Percentiles rank a stretch among this genome's conserved stretches.
phyloP scores from a whole-genome alignment of 2,329 filamentous ascomycete species.

The Botrytis aclada region DNA sequence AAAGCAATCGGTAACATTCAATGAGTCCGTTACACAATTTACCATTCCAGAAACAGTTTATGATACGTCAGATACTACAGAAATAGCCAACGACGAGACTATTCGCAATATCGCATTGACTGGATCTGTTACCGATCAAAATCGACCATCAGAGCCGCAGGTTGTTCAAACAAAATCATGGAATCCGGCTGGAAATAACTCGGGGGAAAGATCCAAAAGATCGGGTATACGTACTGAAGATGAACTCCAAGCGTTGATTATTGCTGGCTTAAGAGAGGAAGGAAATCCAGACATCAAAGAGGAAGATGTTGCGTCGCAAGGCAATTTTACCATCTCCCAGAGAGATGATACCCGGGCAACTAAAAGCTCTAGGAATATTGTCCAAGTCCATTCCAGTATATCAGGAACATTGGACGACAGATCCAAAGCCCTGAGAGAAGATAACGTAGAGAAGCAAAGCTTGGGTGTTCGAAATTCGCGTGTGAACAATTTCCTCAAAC shows the following conservation, averaged over 20 bases:
- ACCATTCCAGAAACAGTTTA: neutral
- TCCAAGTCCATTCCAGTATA: neutral
- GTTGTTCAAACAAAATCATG: neutral
- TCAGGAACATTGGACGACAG: neutral
- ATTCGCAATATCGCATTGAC: neutral
- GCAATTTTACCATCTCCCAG: neutral
- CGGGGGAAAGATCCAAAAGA: neutral
- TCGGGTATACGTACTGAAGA: neutral
- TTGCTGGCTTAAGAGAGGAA: neutral
- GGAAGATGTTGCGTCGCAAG: neutral
- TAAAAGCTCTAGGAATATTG: neutral
- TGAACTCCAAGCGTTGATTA: neutral
- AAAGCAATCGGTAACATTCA: slow-evolving; percentile 1
- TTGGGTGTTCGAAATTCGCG: neutral
- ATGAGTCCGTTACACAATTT: neutral
- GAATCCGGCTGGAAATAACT: neutral
- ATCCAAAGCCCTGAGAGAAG: neutral
- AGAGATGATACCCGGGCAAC: neutral
- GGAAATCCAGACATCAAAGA: neutral
- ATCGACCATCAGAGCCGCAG: neutral
- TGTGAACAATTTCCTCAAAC: neutral
- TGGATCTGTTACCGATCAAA: neutral
- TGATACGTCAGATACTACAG: neutral
- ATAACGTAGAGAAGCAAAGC: neutral
- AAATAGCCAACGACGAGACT: neutral